Evolutionary conservation across 441 rosid genomes (phyloP).

Genomic region (Euphorbia schlechtendalii): DNA sequence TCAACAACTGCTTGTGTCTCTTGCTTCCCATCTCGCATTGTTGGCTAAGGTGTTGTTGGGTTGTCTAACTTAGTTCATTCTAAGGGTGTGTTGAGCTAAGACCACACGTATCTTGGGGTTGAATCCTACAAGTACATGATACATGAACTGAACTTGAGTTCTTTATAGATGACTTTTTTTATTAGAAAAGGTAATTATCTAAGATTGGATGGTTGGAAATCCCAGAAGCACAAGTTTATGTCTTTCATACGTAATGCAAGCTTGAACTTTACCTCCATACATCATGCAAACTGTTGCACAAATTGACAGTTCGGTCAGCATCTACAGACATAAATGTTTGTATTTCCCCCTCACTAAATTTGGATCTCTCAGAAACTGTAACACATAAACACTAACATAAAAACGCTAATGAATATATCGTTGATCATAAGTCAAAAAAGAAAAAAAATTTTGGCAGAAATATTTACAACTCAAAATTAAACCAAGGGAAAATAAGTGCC

Average conservation of each 20-base stretch:
- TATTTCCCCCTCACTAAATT: slow-evolving; percentile 89
- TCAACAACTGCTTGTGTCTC: too few relatives aligned
- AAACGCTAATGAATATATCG: slow-evolving; percentile 22
- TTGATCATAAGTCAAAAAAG: background rate
- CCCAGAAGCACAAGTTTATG: background rate
- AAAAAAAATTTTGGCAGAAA: background rate
- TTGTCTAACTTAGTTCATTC: too few relatives aligned
- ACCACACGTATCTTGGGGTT: too few relatives aligned
- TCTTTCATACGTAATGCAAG: background rate
- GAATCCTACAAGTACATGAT: too few relatives aligned
- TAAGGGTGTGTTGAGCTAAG: too few relatives aligned
- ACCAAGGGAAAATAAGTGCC: background rate
- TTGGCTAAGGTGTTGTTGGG: too few relatives aligned
- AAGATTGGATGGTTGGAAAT: background rate
- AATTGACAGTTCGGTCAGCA: slow-evolving; percentile 88
- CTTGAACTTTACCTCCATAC: slow-evolving; percentile 71
- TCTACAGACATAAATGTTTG: slow-evolving; percentile 98
- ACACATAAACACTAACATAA: slow-evolving; percentile 60
- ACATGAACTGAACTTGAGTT: too few relatives aligned
- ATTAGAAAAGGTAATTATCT: background rate
- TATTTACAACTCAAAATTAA: background rate
- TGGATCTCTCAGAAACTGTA: slow-evolving; percentile 66
- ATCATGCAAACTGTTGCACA: slow-evolving; percentile 92
- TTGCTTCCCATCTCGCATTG: too few relatives aligned
- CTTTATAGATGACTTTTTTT: too few relatives aligned